Conservation (phyloP, 345 rosid species). For the Excoecaria agallocha region DNA sequence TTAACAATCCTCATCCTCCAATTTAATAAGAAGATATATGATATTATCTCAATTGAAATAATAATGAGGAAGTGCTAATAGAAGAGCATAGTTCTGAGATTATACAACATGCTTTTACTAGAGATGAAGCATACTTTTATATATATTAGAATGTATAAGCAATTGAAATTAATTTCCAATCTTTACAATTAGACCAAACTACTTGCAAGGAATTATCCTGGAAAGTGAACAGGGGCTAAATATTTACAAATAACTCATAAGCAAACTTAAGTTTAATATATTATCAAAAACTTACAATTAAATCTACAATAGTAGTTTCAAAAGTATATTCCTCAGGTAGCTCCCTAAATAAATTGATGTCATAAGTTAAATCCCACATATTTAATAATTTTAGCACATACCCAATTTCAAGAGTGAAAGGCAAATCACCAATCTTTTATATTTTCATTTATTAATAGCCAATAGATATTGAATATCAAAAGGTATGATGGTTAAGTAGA, state of each 20-base stretch:
- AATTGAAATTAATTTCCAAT: conserved; percentile 39
- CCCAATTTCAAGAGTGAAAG: too few species aligned
- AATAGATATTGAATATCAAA: too few species aligned
- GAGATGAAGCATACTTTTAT: neutral
- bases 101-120: neutral
- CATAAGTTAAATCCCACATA: conserved; percentile 82
- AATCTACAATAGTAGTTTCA: conserved; percentile 71
- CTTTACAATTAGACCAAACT: conserved; percentile 43
- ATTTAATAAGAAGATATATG: neutral
- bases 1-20: neutral
- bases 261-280: neutral
- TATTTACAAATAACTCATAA: neutral
- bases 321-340: conserved; percentile 61
- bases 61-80: neutral
- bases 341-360: conserved; percentile 50
- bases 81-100: neutral
- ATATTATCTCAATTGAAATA: neutral
- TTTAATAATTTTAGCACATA: too few species aligned
- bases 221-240: too few species aligned
- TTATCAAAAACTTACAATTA: conserved; percentile 46
- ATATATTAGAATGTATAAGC: neutral
- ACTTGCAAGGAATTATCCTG: conserved; percentile 89
- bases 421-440: too few species aligned
- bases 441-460: too few species aligned
- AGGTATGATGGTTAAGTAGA: too few species aligned